Evolutionary conservation across 2,329 filamentous ascomycete genomes (phyloP), one percentile per base, ranked within the genome.

Genomic region (Simplicillium aogashimaense): DNA sequence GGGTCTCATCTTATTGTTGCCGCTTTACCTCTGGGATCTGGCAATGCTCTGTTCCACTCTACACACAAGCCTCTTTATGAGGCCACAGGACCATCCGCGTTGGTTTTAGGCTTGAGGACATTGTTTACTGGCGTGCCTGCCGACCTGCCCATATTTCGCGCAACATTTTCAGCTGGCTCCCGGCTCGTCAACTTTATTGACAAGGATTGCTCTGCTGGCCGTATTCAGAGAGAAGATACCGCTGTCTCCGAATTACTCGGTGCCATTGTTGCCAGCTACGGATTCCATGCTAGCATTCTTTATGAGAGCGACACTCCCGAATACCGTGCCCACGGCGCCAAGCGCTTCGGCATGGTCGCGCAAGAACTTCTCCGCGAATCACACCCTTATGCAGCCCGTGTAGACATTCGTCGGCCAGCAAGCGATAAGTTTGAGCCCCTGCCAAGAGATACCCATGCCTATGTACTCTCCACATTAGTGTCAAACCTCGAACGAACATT

Each of bases 251-350:
- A 60, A 35, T 65, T 83, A 17, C 74, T 83, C 51, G 89, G 87
- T 18, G 83, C 83, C 17, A 86, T 95, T 16, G 89, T 97, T 2
- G 82, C 81, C 35, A 92, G 84, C 58, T 94, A 94, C 74, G 90
- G 85, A 15, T 78, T 97, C 53, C 90, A 97, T 54, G 86, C 89
- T 25, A 80, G 82, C 33, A 72, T 97, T 3, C 87, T 97, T 16
- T 88, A 86, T 50, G 88, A 95, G 64, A 92, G 85, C 59, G 90
- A 97, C 59, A 94, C 89, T 0, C 67, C 76, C 0, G 82, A 78
- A 47, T 90, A 90, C 60, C 81, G 90, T 45, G 75, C 77, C 48
- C 81, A 83, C 53, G 90, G 90, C 11, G 69, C 71, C 28, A 76
- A 83, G 55, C 74, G 90, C 15, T 97, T 97, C 62, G 74, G 80